Evolutionary conservation across 768 basidiomycete species (phyloP).

Genomic region (Termitomyces sp.): DNA sequence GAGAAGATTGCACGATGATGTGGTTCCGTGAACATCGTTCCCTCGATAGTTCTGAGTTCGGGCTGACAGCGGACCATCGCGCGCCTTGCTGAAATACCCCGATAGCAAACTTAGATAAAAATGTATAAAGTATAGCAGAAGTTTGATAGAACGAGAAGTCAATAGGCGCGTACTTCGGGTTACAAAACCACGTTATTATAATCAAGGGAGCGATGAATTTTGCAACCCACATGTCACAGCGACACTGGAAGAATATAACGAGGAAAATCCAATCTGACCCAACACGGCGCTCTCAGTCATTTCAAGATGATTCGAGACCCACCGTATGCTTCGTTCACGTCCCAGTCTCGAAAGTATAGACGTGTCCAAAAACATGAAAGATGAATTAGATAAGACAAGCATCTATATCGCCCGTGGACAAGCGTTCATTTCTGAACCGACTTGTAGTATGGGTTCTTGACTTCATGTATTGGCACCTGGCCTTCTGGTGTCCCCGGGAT

Average conservation of each 20-base stretch:
- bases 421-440: constrained; percentile 71
- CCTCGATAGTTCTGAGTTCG: not conserved
- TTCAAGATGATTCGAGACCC: not conserved
- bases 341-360: not conserved
- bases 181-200: not conserved
- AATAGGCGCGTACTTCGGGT: not conserved
- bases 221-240: not conserved
- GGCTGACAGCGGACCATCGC: not conserved
- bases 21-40: not conserved
- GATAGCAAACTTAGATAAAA: not conserved
- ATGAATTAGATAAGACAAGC: constrained; percentile 15
- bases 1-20: not conserved
- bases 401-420: constrained; percentile 13
- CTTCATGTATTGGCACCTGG: constrained; percentile 84
- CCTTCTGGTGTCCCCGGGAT: constrained; percentile 88
- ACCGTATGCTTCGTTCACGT: not conserved
- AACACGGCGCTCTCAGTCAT: no score
- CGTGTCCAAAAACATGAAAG: not conserved
- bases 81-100: not conserved
- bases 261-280: not conserved
- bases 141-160: not conserved
- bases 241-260: not conserved
- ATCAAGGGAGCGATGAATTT: not conserved
- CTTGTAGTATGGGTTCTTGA: constrained; percentile 79
- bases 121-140: not conserved